Base-by-base conservation (phyloP, 129 eudicot species). In the Smallanthus sonchifolius region DNA sequence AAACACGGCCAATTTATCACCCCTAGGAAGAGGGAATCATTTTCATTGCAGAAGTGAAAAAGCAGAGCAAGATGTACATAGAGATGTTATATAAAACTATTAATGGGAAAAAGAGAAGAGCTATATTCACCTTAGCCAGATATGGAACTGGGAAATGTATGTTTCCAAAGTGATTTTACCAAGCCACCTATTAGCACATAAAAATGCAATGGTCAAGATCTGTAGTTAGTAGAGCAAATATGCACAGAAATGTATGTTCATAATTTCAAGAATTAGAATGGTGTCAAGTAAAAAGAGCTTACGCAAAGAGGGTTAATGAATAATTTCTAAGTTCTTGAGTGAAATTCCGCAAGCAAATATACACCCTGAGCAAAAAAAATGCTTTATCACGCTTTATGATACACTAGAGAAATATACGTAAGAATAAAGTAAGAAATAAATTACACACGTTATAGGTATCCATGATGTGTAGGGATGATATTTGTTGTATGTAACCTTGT, bases 381-480 rank as follows among this genome's bases (percentile, higher is more conserved):
- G 16, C 54, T 72, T 62, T 71, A 79, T 15, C 67, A 63, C 9
- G 73, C 7, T 40, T 66, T 52, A 0, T 44, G 45, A 63, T 64
- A 28, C 52, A 75, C 7, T 51, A 69, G 40, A 17, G 15, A 86
- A 30, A 37, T 73, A 40, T 51, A 44, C 70, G 48, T 10, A 52
- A 62, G 1, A 37, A 62, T 24, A 70, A 66, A 38, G 36, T 3
- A 71, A 64, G 39, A 28, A 14, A 76, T 20, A 7, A n/a, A 64
- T 30, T 39, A 72, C 94, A 51, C 55, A 92, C 97, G 91, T 92
- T 84, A 92, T 92, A 24, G 97, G 97, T 60, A 92, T 92, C 97
- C 97, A 92, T 59, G 97, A 92, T 66, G 97, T 92, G 89, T 89
- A 89, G 36, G 97, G 97, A 81, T 92, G 97, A 71, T 76, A 85